A percentile compares a stretch with the other conserved stretches of the same genome.
Conservation (phyloP, 2,329 filamentous ascomycete genomes). For the Aphanocladium album region DNA sequence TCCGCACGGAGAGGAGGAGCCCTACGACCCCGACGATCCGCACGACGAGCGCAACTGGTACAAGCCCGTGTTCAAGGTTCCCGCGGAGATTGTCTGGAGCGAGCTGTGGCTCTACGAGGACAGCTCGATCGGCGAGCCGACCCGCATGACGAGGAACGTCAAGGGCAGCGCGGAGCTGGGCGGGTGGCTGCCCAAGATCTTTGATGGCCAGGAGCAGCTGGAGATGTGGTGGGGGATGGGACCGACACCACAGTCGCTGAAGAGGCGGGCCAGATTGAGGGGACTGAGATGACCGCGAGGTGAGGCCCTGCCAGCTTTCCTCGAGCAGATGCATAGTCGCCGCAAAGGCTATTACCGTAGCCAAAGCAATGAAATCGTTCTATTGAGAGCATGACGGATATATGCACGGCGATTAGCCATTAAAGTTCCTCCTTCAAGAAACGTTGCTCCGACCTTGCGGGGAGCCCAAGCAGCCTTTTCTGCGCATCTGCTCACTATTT, state of each 20-base stretch:
- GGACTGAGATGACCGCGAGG: neutral
- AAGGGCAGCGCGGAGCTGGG: conserved; percentile 13
- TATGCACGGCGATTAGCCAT: too few species aligned
- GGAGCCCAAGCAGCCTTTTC: neutral
- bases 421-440: too few species aligned
- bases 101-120: conserved; percentile 16
- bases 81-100: conserved; percentile 17
- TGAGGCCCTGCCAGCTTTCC: neutral
- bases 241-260: conserved; percentile 1
- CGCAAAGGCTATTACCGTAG: too few species aligned
- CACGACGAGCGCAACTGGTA: conserved; percentile 14
- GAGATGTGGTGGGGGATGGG: conserved; percentile 12
- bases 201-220: neutral
- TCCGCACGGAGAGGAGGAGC: conserved; percentile 12
- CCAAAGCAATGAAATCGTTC: too few species aligned
- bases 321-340: too few species aligned
- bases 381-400: too few species aligned
- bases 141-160: conserved; percentile 13
- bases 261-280: conserved; percentile 14
- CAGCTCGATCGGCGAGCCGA: neutral
- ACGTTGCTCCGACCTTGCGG: too few species aligned
- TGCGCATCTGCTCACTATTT: neutral
- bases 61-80: conserved; percentile 18
- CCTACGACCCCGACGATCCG: conserved; percentile 13
- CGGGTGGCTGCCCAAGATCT: conserved; percentile 6